These are phyloP conservation scores for Salicornia ramosissima DNA, from an alignment of 148 eudicot genomes.

Conservation along the genomic window DNA sequence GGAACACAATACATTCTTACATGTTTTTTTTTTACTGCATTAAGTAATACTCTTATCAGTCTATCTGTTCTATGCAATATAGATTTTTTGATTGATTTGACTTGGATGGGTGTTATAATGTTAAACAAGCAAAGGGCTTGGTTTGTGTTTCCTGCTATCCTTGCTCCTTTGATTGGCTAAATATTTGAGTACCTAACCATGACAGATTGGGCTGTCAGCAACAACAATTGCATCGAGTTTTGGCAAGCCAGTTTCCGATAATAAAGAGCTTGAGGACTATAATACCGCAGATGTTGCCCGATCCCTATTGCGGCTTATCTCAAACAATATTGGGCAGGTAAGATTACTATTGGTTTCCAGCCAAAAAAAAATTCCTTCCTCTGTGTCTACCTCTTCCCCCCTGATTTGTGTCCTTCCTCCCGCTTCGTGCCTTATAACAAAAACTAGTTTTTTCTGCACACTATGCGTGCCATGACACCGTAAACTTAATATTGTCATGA, in stretches of 20 bases:
- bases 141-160: background rate
- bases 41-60: too few relatives aligned
- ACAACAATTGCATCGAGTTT: constrained; percentile 93
- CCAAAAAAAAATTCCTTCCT: too few relatives aligned
- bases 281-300: constrained; percentile 72
- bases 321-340: constrained; percentile 92
- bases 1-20: too few relatives aligned
- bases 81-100: background rate
- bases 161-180: background rate
- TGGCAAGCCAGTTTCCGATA: constrained; percentile 72
- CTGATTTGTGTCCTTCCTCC: too few relatives aligned
- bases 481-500: too few relatives aligned
- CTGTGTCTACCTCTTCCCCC: too few relatives aligned
- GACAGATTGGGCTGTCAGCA: constrained; percentile 79
- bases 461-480: too few relatives aligned
- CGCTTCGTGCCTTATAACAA: too few relatives aligned
- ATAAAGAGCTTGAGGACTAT: constrained; percentile 71
- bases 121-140: background rate
- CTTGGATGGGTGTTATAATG: background rate
- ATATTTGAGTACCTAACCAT: constrained; percentile 16
- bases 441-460: too few relatives aligned
- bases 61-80: too few relatives aligned
- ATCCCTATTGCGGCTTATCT: constrained; percentile 78
- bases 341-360: too few relatives aligned
- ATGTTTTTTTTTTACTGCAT: too few relatives aligned